Base-by-base conservation (phyloP, 2,329 filamentous ascomycete species). In the Claviceps pusilla region DNA sequence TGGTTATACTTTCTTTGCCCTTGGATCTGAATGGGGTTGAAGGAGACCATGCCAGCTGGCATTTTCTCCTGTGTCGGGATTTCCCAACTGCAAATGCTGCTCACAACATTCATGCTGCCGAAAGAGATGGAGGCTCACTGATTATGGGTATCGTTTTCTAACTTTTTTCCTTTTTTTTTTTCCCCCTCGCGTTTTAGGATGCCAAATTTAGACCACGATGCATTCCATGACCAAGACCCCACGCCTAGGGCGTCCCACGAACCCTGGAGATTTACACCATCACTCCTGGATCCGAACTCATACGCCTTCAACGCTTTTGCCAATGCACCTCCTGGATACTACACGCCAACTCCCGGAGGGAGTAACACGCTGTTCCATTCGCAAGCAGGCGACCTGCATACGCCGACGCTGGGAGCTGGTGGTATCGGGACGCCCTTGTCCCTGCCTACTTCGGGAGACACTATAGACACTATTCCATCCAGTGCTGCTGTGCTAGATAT, bases 341-440 rank as follows among this genome's bases (percentile, higher is more conserved):
- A 95, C 69, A 90, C 89, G 7, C 87, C 90, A 2, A 94, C 88
- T 1, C 86, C 89, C 2, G 87, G 86, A 58, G 86, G 86, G 48
- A 85, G 83, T 58, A 88, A 86, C 64, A 86, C 86, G 19, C 71
- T 91, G 59, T 94, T 89, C 65, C 88, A 94, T 65, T 81, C 78
- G 52, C 87, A 90, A 68, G 86, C 88, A 42, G 87, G 88, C 51
- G 89, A 95, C 68, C 75, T 96, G 54, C 89, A 95, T 68, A 94
- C 89, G 2, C 89, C 89, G 4, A 83, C 79, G 37, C 74, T 90
- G 62, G 79, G 79, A 45, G 74, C 91, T 58, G 82, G 84, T 73
- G 87, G 87, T 45, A 74, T 95, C 58, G 82, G 82, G 29, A 94
- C 89, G 7, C 89, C 91, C 7, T 71, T 96, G 41, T 90, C 89